These are phyloP conservation scores for Mycena albidolilacea DNA, from an alignment of 768 basidiomycete species.

Conservation along the genomic window DNA sequence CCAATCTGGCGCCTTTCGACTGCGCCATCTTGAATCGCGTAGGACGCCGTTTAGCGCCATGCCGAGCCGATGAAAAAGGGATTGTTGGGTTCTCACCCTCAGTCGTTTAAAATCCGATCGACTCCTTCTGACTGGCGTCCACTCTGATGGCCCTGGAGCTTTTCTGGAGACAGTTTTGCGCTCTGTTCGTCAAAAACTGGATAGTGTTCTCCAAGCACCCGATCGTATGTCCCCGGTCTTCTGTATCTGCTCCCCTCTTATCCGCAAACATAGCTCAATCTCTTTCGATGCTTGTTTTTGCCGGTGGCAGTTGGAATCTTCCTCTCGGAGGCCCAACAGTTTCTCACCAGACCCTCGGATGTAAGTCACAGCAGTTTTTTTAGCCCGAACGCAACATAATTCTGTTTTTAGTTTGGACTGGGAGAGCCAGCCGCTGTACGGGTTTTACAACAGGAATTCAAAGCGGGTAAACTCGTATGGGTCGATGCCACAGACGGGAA, in stretches of 20 bases:
- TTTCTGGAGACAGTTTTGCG: slow-evolving; percentile 74
- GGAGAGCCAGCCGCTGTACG: slow-evolving; percentile 68
- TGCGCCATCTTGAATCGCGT: too few relatives aligned
- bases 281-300: slow-evolving; percentile 72
- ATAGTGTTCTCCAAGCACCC: slow-evolving; percentile 78
- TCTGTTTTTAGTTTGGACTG: slow-evolving; percentile 54
- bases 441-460: slow-evolving; percentile 63
- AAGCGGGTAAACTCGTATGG: slow-evolving; percentile 72
- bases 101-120: too few relatives aligned
- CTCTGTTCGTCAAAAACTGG: slow-evolving; percentile 82
- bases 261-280: slow-evolving; percentile 60
- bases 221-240: slow-evolving; percentile 59
- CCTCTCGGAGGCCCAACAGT: slow-evolving; percentile 72
- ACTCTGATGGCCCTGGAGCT: slow-evolving; percentile 41
- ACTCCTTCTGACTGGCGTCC: too few relatives aligned
- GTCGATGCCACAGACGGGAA: slow-evolving; percentile 74
- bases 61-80: too few relatives aligned
- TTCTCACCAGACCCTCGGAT: slow-evolving; percentile 72
- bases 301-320: slow-evolving; percentile 80
- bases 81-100: too few relatives aligned
- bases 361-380: slow-evolving; percentile 65
- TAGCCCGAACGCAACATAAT: too few relatives aligned
- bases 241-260: too few relatives aligned
- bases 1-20: too few relatives aligned
- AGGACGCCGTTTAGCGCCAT: too few relatives aligned